A percentile compares a stretch with the other conserved stretches of the same genome.
Conservation (phyloP, 176 grass and related monocot species). For the Triticum dicoccoides region DNA sequence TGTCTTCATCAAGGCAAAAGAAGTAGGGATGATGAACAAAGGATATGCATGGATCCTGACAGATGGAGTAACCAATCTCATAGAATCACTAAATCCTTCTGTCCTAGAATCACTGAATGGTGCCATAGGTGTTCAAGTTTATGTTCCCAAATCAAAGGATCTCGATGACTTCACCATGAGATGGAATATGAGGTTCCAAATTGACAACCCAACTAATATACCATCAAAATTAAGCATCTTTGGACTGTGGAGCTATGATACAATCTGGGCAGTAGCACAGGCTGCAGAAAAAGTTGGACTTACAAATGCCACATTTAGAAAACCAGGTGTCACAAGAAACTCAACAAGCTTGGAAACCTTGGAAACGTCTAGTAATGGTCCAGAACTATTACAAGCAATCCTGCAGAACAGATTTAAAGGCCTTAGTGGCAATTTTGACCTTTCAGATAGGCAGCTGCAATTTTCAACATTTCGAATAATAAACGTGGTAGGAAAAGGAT, state of each 20-base stretch:
- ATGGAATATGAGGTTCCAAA: conserved; percentile 48
- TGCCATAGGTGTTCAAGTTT: conserved; percentile 44
- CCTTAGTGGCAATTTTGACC: conserved; percentile 48
- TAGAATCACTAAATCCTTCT: conserved; percentile 32
- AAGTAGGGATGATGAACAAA: conserved; percentile 58
- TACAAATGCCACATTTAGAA: conserved; percentile 11
- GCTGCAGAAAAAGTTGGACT: conserved; percentile 31
- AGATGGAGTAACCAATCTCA: conserved; percentile 38
- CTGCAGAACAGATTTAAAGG: conserved; percentile 45
- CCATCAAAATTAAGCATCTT: conserved; percentile 27
- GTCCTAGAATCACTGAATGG: conserved; percentile 36
- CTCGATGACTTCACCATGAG: conserved; percentile 40
- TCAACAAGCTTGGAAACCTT: conserved; percentile 13
- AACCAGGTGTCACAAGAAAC: conserved; percentile 24
- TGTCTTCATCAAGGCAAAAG: conserved; percentile 44
- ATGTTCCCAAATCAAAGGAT: conserved; percentile 35
- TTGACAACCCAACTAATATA: conserved; percentile 34
- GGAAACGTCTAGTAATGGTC: conserved; percentile 33
- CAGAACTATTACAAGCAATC: conserved; percentile 37
- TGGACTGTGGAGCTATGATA: conserved; percentile 55
- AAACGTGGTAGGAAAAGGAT: conserved; percentile 38
- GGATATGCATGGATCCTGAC: conserved; percentile 60
- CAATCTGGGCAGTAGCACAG: conserved; percentile 41
- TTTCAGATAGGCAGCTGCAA: conserved; percentile 46
- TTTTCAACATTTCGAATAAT: conserved; percentile 36